Conservation (phyloP, 805 yeast species). For the Suhomyces vadensis region DNA sequence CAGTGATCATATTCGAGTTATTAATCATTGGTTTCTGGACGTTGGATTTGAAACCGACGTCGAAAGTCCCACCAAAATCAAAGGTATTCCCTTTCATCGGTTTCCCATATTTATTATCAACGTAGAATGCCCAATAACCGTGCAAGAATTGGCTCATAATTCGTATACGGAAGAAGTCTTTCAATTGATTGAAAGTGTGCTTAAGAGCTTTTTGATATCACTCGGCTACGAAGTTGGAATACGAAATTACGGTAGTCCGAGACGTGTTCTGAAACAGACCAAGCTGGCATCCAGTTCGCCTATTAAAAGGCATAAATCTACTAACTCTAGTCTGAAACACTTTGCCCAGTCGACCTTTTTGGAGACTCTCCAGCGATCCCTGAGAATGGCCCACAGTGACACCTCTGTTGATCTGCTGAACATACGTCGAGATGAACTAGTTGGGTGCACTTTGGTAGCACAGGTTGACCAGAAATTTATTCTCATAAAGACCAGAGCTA, state of each 20-base stretch:
- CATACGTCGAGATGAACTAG: not conserved
- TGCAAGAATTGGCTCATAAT: constrained; percentile 43
- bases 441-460: constrained; percentile 35
- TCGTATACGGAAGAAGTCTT: constrained; percentile 31
- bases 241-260: too few species aligned
- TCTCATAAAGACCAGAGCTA: constrained; percentile 28
- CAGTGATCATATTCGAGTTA: constrained; percentile 11
- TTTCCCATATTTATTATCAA: constrained; percentile 43
- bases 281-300: too few species aligned
- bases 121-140: constrained; percentile 23
- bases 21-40: constrained; percentile 25
- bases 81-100: constrained; percentile 30
- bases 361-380: too few species aligned
- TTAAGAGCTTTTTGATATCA: constrained; percentile 16
- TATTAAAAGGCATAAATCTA: too few species aligned
- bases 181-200: constrained; percentile 27
- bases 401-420: not conserved
- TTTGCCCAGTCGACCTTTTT: too few species aligned
- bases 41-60: constrained; percentile 18
- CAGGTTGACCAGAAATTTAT: constrained; percentile 71
- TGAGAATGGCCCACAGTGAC: too few species aligned
- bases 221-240: not conserved
- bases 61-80: not conserved
- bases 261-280: too few species aligned
- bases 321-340: too few species aligned